These are phyloP conservation scores for Gossypium herbaceum DNA, from an alignment of 345 rosid genomes.

Conservation along the genomic window DNA sequence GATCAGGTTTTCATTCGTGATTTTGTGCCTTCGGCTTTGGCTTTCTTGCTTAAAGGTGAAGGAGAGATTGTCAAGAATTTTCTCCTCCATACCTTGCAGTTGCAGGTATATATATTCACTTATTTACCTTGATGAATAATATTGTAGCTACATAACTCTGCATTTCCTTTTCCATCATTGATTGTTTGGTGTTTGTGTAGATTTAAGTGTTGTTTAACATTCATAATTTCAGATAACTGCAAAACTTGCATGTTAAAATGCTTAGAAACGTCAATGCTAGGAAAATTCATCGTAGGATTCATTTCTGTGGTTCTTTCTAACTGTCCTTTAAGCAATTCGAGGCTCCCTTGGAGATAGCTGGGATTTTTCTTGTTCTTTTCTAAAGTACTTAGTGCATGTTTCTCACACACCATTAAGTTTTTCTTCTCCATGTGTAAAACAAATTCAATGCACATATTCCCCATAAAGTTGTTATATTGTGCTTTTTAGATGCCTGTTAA, in stretches of 20 bases:
- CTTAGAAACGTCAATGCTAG: too few relatives aligned
- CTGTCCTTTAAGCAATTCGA: neutral
- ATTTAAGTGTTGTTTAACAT: too few relatives aligned
- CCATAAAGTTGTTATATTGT: neutral
- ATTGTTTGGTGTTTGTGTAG: too few relatives aligned
- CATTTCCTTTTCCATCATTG: too few relatives aligned
- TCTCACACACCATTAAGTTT: neutral
- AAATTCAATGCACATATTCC: neutral
- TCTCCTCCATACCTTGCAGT: slow-evolving; percentile 82
- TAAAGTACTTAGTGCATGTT: neutral
- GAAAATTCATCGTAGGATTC: neutral
- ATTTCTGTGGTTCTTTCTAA: neutral
- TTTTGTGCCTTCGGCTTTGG: too few relatives aligned
- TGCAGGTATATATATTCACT: slow-evolving; percentile 54
- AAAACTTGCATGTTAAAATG: neutral
- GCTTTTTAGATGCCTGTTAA: neutral
- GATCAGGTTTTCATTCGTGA: too few relatives aligned
- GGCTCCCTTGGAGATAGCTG: neutral
- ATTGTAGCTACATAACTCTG: neutral
- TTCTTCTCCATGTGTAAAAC: neutral
- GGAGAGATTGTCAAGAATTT: slow-evolving; percentile 91
- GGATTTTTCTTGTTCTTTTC: neutral
- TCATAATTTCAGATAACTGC: neutral
- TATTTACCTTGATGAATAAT: neutral
- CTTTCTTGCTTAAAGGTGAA: slow-evolving; percentile 24